A percentile compares a stretch with the other conserved stretches of the same genome.
Conservation (phyloP, 306 rosid species). For the Acacia confusa region DNA sequence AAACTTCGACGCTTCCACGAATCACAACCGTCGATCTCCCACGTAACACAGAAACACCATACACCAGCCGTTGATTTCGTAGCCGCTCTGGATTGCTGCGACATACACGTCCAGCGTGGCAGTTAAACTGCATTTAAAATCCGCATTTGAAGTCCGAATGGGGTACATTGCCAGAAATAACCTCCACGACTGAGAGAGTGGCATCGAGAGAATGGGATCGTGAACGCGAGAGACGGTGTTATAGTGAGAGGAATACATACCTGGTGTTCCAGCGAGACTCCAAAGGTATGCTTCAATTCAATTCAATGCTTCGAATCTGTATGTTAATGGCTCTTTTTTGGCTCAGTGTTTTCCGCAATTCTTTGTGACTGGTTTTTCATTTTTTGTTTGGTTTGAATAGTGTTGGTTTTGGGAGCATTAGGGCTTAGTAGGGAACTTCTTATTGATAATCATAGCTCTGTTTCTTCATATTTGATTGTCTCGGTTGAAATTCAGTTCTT, state of each 20-base stretch:
- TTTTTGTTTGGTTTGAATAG: slow-evolving; percentile 12
- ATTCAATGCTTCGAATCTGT: slow-evolving; percentile 47
- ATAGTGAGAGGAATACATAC: slow-evolving; percentile 4
- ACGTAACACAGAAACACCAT: not conserved
- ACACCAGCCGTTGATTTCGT: slow-evolving; percentile 39
- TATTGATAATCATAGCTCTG: not conserved
- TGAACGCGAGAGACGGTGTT: not conserved
- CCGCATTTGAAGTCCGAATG: slow-evolving; percentile 82
- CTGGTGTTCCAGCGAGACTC: slow-evolving; percentile 19
- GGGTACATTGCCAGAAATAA: slow-evolving; percentile 30
- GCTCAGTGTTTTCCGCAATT: not conserved
- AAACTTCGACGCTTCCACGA: not conserved
- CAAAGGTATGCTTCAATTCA: slow-evolving; percentile 37
- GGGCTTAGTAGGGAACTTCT: slow-evolving; percentile 47
- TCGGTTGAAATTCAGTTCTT: not conserved
- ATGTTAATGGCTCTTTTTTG: slow-evolving; percentile 22
- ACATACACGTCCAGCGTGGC: slow-evolving; percentile 52
- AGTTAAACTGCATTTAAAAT: slow-evolving; percentile 61
- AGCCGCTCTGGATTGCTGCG: slow-evolving; percentile 29
- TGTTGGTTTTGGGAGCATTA: slow-evolving; percentile 29
- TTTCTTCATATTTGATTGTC: slow-evolving; percentile 16
- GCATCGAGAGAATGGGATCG: not conserved
- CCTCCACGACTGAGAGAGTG: slow-evolving; percentile 12
- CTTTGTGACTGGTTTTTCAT: not conserved
- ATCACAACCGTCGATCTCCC: slow-evolving; percentile 34